Evolutionary conservation across 805 yeast species (phyloP), one percentile per base, ranked within the genome.

Genomic region (Pichia membranifaciens): DNA sequence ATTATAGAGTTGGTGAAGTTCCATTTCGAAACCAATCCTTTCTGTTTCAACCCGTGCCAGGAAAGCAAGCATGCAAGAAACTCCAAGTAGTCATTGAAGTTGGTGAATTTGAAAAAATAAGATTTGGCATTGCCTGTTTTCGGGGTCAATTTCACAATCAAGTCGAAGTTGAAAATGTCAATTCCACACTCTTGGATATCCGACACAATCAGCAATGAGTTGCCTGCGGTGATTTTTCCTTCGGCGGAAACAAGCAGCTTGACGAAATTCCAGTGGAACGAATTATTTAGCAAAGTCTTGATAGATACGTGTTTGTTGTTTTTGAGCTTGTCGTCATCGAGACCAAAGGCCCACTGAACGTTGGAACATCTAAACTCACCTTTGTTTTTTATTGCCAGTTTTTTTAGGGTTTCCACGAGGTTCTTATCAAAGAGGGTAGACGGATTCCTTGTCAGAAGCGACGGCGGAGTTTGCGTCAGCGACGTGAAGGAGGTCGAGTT

Each of bases 31-130:
- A 66, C 65, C 22, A 76, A 52, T 0, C 78, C 78, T 33, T 55
- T 67, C 2, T 79, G 76, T 45, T 65, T 67, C 52, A 78, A 52
- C 41, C 69, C 66, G 51, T 75, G 79, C 82, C 83, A 78, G 2
- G 75, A 69, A 33, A 72, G 53, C 41, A 76, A 58, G 29, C 69
- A 60, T 44, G 70, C 62, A 15, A 78, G 44, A n/a, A 77, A 56
- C 22, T 60, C 58, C 15, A 69, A 69, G 45, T 74, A 75, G 43
- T 65, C 66, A 31, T 59, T 46, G 47, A 65, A 68, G 12, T 68
- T 59, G 4, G 66, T 59, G 10, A 74, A 60, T 46, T 67, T 58
- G 18, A 60, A 42, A 41, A 21, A 59, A 16, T 52, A 45, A 54
- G 52, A 68, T 57, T 56, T 70, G 50, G 55, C 33, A 38, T 33